Base-by-base conservation (phyloP, 257 asterid genomes). In the Primulina eburnea region DNA sequence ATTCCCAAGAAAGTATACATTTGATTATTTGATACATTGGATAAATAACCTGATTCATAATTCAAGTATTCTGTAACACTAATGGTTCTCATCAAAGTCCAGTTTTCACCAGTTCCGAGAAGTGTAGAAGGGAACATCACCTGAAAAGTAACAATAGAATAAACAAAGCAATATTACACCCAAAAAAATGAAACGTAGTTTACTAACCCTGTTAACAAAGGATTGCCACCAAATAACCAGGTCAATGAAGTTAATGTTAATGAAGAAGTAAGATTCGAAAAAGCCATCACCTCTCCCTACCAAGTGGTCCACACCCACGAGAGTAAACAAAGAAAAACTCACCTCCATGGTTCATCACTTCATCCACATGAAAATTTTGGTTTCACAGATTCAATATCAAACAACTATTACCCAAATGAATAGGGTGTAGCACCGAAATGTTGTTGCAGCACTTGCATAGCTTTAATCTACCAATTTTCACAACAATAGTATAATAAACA, bases 81-180 rank as follows among this genome's bases (percentile, higher is more conserved):
- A 80, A 93, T 90, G 26, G 96, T 90, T 79, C 89, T 89, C 99
- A 93, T 86, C 88, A 93, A 75, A 73, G 99, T 93, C 99, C 99
- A 93, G 67, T 75, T 84, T 78, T 93, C 96, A 81, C 87, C 96
- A 20, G 99, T 90, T 81, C 99, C 99, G 70, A 93, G 85, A 78
- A 90, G 99, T 26, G 96, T 81, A 72, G 97, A 87, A 50, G 99
- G 99, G 81, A 93, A 93, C 82, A 93, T 86, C 72, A 93, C 97
- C 99, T 93, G 84, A 69, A 82, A 75, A 65, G 32, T 4, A 50
- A 50, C 2, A 18, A 64, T 33, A 67, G 58, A 67, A 0, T 72
- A 32, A 60, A 17, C 32, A 70, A 62, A 34, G 52, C 43, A 68
- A 62, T 56, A 75, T 14, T 52, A 75, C 34, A 77, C 40, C 32